Evolutionary conservation across 352 stramenopile genomes (phyloP).

Genomic region (Phytophthora parvispora): DNA sequence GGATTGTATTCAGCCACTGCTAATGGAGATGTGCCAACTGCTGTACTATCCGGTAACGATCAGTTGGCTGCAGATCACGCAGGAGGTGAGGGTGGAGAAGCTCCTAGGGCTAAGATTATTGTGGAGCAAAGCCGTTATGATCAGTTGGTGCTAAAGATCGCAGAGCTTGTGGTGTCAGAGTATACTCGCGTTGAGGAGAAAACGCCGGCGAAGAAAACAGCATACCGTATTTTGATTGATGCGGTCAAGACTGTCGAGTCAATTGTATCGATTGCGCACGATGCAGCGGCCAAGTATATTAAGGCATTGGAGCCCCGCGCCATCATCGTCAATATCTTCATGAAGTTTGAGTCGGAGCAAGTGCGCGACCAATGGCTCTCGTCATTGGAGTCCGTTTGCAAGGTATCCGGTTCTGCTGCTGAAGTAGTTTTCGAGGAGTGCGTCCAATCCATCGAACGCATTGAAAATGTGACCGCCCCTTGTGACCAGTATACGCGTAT

Average conservation of each 20-base stretch:
- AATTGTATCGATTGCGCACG: conserved; percentile 76
- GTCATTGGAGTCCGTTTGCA: conserved; percentile 82
- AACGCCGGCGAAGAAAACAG: conserved; percentile 44
- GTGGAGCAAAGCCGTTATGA: conserved; percentile 75
- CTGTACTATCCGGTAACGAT: conserved; percentile 27
- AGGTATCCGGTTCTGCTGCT: conserved; percentile 47
- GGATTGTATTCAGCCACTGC: conserved; percentile 44
- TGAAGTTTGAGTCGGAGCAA: conserved; percentile 74
- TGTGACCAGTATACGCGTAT: conserved; percentile 83
- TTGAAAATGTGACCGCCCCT: conserved; percentile 68
- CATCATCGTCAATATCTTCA: conserved; percentile 69
- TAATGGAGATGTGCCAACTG: conserved; percentile 27
- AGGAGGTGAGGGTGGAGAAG: conserved; percentile 14
- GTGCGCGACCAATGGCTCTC: conserved; percentile 89
- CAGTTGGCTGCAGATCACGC: conserved; percentile 7
- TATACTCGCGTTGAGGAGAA: conserved; percentile 55
- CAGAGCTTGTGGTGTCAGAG: conserved; percentile 82
- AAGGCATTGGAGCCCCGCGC: conserved; percentile 46
- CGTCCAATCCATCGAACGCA: conserved; percentile 67
- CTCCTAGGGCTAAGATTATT: conserved; percentile 53
- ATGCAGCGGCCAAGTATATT: conserved; percentile 77
- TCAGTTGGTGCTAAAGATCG: conserved; percentile 79
- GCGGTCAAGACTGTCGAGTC: conserved; percentile 87
- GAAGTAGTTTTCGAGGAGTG: conserved; percentile 76
- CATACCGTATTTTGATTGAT: conserved; percentile 85